Base-by-base conservation (phyloP, 805 yeast species). In the Blastobotrys chiropterorum region DNA sequence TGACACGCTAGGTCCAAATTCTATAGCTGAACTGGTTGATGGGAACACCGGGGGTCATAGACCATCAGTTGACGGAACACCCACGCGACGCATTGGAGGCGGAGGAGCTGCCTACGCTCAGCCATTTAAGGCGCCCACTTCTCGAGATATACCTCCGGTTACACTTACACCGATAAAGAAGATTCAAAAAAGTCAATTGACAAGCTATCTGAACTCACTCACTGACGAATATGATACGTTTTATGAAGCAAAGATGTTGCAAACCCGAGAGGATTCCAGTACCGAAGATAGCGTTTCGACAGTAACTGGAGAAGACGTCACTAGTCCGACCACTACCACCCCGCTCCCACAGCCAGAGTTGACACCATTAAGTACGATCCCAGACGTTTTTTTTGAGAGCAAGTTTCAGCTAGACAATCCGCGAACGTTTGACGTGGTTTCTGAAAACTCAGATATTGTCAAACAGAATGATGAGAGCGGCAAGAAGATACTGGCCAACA, bases 321-420 rank as follows among this genome's bases (percentile, higher is more conserved):
- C 50, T 7, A 16, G 43, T 22, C 41, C 21, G 7, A 22, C 14
- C 11, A 21, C 26, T 14, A n/a, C 6, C 16, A 17, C 15, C 15
- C 17, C 53, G 19, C 38, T 16, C 17, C 49, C 53, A 3, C 44
- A 38, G 6, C 46, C 57, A 3, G 50, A 55, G 14, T 48, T 53
- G 14, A 47, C 67, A 1, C 61, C 68, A n/a, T 44, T 81, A 46
- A 58, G 68, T 5, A 64, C 73, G 53, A 78, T 94, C 3, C 98
- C 99, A 0, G 67, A 71, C 1, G 79, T 88, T 1, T 94, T 79
- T 60, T 82, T 85, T 56, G 78, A 77, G 21, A 72, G 77, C 5
- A 77, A 81, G 41, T 94, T 94, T 68, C 75, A 87, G 56, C 73
- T 94, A 40, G 97, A 94, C 60, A 89, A 94, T 64, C 97, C 97